These are phyloP conservation scores for Boletus bicolor DNA, from an alignment of 768 basidiomycete species.

Conservation along the genomic window DNA sequence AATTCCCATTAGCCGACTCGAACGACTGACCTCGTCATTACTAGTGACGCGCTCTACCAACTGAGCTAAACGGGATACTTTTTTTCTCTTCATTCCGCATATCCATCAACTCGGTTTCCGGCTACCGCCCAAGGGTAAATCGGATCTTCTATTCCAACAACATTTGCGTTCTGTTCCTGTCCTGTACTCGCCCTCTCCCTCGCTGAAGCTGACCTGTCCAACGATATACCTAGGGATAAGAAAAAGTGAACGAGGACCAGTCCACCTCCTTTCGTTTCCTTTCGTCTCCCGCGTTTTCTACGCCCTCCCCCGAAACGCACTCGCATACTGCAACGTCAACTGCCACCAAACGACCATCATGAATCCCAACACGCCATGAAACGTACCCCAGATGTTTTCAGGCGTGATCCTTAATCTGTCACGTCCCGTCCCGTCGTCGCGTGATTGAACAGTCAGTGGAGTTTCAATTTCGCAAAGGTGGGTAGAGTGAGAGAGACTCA, in stretches of 20 bases:
- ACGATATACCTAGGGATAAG: no score
- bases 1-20: slow-evolving; percentile 51
- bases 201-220: no score
- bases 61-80: slow-evolving; percentile 37
- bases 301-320: slow-evolving; percentile 32
- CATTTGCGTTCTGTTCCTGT: no score
- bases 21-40: slow-evolving; percentile 71
- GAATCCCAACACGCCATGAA: slow-evolving; percentile 70
- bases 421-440: no score
- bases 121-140: no score
- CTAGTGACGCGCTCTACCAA: slow-evolving; percentile 68
- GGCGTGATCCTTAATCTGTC: slow-evolving; percentile 52
- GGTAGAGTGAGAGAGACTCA: slow-evolving; percentile 34
- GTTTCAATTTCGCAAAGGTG: neutral
- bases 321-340: slow-evolving; percentile 54
- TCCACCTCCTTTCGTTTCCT: no score
- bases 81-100: no score
- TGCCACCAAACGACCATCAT: slow-evolving; percentile 85
- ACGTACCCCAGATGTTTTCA: slow-evolving; percentile 66
- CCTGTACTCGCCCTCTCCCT: no score
- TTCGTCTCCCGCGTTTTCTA: neutral
- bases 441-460: no score
- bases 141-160: no score
- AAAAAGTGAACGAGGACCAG: neutral
- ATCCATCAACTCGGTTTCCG: no score